Evolutionary conservation across 1,139 yeast species (phyloP).

Genomic region (Sugiyamaella castrensis): DNA sequence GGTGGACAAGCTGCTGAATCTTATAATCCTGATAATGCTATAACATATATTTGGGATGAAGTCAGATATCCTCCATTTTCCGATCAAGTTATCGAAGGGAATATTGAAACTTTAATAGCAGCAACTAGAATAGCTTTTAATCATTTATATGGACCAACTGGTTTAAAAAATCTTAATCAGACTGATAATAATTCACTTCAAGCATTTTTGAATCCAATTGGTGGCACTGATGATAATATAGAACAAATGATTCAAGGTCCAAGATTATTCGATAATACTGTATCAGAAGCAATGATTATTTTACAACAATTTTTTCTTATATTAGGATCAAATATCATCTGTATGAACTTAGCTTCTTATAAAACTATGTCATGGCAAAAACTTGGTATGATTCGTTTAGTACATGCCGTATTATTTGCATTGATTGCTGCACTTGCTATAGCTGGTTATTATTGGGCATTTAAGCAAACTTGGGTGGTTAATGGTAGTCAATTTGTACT

Average conservation of each 20-base stretch:
- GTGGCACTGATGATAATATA: constrained; percentile 12
- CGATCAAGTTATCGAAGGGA: constrained; percentile 11
- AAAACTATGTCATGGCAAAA: neutral
- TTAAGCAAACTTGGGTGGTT: constrained; percentile 21
- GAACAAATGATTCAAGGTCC: constrained; percentile 18
- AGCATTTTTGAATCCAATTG: constrained; percentile 16
- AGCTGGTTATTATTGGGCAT: constrained; percentile 22
- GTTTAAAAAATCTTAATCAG: constrained; percentile 2
- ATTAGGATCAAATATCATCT: constrained; percentile 15
- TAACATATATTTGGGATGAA: constrained; percentile 22
- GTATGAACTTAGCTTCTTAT: constrained; percentile 7
- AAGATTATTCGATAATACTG: constrained; percentile 17
- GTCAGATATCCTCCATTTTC: constrained; percentile 19
- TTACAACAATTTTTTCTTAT: constrained; percentile 22
- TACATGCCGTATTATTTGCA: constrained; percentile 1
- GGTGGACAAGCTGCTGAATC: constrained; percentile 13
- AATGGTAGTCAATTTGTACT: constrained; percentile 23
- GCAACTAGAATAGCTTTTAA: constrained; percentile 7
- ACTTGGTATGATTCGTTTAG: neutral
- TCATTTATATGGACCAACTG: constrained; percentile 9
- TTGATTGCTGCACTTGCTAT: constrained; percentile 14
- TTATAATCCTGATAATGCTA: constrained; percentile 15
- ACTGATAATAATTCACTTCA: constrained; percentile 6
- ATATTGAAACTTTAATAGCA: constrained; percentile 7
- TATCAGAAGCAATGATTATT: constrained; percentile 18